A percentile compares a stretch with the other conserved stretches of the same genome.
These are phyloP conservation scores for Ceratocystis cacaofunesta DNA, from an alignment of 2,329 filamentous ascomycete species.

Conservation along the genomic window DNA sequence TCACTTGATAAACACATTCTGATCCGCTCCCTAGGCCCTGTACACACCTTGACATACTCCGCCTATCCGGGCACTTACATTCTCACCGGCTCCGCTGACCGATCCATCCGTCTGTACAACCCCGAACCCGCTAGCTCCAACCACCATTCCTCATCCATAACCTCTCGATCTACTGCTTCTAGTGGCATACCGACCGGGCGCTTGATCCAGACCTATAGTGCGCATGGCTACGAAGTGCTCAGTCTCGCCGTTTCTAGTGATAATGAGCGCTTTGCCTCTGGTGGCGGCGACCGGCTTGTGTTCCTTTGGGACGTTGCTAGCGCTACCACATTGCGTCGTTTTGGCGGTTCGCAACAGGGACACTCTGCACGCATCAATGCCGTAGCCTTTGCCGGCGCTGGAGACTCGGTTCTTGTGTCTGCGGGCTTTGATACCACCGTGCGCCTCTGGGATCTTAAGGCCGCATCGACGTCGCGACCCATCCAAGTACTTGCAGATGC, in stretches of 20 bases:
- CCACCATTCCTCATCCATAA: constrained; percentile 16
- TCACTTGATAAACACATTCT: background rate
- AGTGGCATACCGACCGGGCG: constrained; percentile 31
- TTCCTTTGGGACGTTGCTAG: constrained; percentile 91
- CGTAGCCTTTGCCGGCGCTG: constrained; percentile 63
- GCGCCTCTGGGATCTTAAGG: constrained; percentile 57
- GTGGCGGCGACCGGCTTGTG: constrained; percentile 76
- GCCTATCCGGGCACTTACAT: constrained; percentile 60
- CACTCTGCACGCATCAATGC: constrained; percentile 63
- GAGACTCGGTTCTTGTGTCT: constrained; percentile 56
- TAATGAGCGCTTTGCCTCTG: constrained; percentile 76
- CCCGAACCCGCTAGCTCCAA: constrained; percentile 38
- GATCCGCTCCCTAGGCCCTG: constrained; percentile 37
- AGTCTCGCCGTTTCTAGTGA: constrained; percentile 58
- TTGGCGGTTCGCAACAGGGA: constrained; percentile 44
- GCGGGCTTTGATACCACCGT: constrained; percentile 64
- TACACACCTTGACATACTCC: constrained; percentile 60
- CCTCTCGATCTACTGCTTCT: background rate
- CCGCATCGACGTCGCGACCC: constrained; percentile 37
- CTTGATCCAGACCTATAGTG: constrained; percentile 75
- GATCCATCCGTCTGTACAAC: constrained; percentile 75
- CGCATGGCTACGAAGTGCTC: constrained; percentile 85
- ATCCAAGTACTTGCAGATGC: constrained; percentile 62
- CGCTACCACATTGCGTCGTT: constrained; percentile 61
- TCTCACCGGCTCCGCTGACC: constrained; percentile 75